These are phyloP conservation scores for Salix purpurea DNA, from an alignment of 345 rosid species.

Conservation along the genomic window DNA sequence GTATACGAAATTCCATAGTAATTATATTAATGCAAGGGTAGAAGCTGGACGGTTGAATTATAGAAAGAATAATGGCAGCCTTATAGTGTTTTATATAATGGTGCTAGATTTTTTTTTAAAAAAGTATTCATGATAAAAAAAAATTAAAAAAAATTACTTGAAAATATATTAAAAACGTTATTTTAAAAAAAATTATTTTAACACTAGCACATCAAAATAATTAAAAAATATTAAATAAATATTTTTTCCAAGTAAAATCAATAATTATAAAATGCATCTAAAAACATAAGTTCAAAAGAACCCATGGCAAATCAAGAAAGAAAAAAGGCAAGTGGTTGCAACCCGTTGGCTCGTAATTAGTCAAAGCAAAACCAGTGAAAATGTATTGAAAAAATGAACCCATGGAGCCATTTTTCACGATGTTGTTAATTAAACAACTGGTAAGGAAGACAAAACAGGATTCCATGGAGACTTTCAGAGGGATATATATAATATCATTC, in stretches of 20 bases:
- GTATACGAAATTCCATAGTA: neutral
- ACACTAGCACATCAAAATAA: too few species aligned
- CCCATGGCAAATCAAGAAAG: neutral
- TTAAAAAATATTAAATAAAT: too few species aligned
- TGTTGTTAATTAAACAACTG: neutral
- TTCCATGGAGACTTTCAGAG: neutral
- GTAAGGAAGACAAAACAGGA: neutral
- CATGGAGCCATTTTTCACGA: too few species aligned
- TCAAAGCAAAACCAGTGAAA: neutral
- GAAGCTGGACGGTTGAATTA: neutral
- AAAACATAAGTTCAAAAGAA: too few species aligned
- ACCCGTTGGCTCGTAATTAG: neutral
- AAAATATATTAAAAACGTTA: too few species aligned
- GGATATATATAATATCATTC: neutral
- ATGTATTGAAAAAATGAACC: neutral
- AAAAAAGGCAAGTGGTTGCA: neutral
- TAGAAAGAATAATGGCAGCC: neutral
- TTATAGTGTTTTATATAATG: too few species aligned
- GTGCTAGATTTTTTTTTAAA: too few species aligned
- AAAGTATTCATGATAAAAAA: too few species aligned
- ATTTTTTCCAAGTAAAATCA: too few species aligned
- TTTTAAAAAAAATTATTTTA: too few species aligned
- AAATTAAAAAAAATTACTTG: too few species aligned
- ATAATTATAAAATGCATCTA: too few species aligned
- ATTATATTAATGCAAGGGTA: neutral